Percentiles rank a stretch among this genome's conserved stretches.
Conservation (phyloP, 2,329 filamentous ascomycete species). For the Sclerotinia nivalis region DNA sequence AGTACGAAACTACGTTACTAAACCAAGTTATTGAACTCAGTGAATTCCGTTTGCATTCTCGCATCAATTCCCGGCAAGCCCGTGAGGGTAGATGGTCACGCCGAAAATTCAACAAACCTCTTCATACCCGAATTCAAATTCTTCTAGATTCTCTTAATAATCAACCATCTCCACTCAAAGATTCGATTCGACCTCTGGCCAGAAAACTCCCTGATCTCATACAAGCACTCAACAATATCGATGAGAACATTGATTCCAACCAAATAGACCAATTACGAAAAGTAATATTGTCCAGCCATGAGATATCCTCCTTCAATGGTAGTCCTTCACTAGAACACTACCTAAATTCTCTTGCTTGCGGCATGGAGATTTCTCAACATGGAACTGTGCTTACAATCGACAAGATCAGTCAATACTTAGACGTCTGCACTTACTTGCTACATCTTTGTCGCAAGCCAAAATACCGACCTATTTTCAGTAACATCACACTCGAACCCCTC, state of each 20-base stretch:
- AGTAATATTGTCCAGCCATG: background rate
- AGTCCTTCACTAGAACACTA: background rate
- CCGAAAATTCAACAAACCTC: background rate
- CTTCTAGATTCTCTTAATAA: background rate
- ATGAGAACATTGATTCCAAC: background rate
- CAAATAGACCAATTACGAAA: background rate
- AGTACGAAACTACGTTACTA: too few species aligned
- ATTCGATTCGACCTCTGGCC: background rate
- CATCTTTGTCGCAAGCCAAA: slow-evolving; percentile 17
- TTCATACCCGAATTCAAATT: background rate
- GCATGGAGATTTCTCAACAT: background rate
- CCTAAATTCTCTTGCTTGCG: background rate
- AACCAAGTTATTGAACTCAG: background rate
- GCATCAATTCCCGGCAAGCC: background rate
- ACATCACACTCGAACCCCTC: slow-evolving; percentile 14
- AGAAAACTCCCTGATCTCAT: background rate
- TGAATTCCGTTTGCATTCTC: too few species aligned
- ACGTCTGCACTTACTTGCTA: slow-evolving; percentile 26
- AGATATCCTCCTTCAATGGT: too few species aligned
- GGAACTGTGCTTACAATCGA: slow-evolving; percentile 26
- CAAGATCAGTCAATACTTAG: slow-evolving; percentile 26
- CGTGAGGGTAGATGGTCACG: too few species aligned
- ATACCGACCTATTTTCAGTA: slow-evolving; percentile 12
- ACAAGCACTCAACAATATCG: background rate
- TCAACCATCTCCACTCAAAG: background rate